These are phyloP conservation scores for Sugiyamaella smithiae DNA, from an alignment of 805 yeast genomes.

Conservation along the genomic window DNA sequence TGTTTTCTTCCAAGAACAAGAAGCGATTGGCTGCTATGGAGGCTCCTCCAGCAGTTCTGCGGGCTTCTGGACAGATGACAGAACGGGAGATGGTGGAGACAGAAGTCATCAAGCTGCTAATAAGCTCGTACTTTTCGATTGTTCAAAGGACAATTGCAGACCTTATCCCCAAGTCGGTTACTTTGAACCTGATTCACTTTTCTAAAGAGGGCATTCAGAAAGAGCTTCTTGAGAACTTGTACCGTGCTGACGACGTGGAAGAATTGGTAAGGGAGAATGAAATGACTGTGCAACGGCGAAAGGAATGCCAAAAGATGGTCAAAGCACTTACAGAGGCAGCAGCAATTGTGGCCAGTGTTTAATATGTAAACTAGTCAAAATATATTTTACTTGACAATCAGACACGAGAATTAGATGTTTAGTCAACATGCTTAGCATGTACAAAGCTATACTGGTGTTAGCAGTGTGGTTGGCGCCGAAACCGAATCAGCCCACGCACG, in stretches of 20 bases:
- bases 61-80: constrained; percentile 88
- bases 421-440: too few species aligned
- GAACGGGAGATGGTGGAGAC: constrained; percentile 96
- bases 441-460: too few species aligned
- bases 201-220: constrained; percentile 87
- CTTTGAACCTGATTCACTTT: constrained; percentile 81
- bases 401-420: too few species aligned
- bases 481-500: constrained; percentile 2
- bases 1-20: constrained; percentile 87
- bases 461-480: too few species aligned
- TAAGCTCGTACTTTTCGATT: constrained; percentile 83
- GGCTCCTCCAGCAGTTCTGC: constrained; percentile 91
- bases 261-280: constrained; percentile 90
- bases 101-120: constrained; percentile 89
- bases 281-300: constrained; percentile 86
- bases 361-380: too few species aligned
- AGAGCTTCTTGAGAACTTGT: constrained; percentile 82
- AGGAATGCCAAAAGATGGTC: constrained; percentile 92
- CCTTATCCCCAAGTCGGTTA: constrained; percentile 90
- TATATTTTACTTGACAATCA: too few species aligned
- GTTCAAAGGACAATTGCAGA: constrained; percentile 93
- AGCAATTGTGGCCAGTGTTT: constrained; percentile 64
- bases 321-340: constrained; percentile 86
- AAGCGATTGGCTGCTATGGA: constrained; percentile 92
- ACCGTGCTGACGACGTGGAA: constrained; percentile 65